A percentile compares a stretch with the other conserved stretches of the same genome.
Evolutionary conservation across 495 filamentous ascomycete species (phyloP).

Genomic region (Aspergillus steynii): DNA sequence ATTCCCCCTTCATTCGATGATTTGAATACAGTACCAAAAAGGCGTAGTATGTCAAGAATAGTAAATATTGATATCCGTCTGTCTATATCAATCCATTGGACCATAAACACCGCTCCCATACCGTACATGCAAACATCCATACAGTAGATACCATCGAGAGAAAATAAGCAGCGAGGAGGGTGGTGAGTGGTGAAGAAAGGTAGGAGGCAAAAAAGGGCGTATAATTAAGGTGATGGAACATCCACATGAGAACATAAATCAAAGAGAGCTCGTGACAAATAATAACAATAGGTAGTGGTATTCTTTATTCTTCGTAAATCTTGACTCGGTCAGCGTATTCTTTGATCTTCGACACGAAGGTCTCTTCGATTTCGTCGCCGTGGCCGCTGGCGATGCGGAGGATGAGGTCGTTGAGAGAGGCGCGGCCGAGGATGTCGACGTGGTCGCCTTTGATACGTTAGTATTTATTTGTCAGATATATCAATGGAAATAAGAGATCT

Average conservation of each 20-base stretch:
- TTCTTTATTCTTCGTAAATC: conserved; percentile 60
- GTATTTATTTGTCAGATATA: background rate
- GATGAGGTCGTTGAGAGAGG: conserved; percentile 88
- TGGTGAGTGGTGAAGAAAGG: background rate
- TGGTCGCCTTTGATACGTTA: conserved; percentile 66
- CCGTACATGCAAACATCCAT: background rate
- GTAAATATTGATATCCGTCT: background rate
- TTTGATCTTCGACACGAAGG: conserved; percentile 72
- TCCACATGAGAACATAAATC: background rate
- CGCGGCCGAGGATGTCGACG: conserved; percentile 90
- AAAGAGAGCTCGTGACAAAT: conserved; percentile 4
- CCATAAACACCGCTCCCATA: background rate
- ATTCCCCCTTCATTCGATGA: no score
- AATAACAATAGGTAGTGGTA: background rate
- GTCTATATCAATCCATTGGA: background rate
- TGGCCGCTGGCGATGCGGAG: conserved; percentile 85
- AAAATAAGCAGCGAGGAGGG: background rate
- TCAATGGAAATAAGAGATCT: background rate
- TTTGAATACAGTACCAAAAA: no score
- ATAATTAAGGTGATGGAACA: background rate
- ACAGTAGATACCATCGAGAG: background rate
- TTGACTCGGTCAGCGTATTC: conserved; percentile 80
- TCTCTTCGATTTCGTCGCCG: conserved; percentile 77
- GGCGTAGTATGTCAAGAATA: background rate
- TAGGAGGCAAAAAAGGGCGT: background rate